phyloP scores from a whole-genome alignment of 768 basidiomycete genomes.

The Cubamyces sp. region DNA sequence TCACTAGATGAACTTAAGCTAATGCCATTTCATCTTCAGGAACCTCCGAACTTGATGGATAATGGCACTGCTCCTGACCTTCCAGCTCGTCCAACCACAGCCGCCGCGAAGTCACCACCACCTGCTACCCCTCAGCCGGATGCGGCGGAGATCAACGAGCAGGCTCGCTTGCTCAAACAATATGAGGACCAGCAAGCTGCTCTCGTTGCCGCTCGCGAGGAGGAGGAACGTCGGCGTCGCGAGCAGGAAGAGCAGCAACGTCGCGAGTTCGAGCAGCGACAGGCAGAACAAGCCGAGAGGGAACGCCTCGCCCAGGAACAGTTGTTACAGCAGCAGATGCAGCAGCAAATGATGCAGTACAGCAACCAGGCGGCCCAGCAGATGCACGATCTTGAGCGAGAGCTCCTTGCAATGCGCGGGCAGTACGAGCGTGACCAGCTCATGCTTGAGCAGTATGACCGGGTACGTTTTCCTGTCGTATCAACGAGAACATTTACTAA shows the following conservation, averaged over 20 bases:
- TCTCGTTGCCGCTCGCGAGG: constrained; percentile 77
- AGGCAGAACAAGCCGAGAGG: constrained; percentile 83
- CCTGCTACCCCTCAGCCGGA: constrained; percentile 74
- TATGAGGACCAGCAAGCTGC: constrained; percentile 96
- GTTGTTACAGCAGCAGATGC: constrained; percentile 79
- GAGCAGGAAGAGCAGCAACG: constrained; percentile 82
- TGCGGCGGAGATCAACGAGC: constrained; percentile 78
- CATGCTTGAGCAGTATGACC: constrained; percentile 95
- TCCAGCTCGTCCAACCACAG: constrained; percentile 75
- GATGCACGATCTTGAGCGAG: constrained; percentile 82
- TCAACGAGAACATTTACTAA: not conserved
- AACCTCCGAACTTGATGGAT: constrained; percentile 94
- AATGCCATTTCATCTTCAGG: constrained; percentile 48
- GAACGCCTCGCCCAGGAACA: constrained; percentile 91
- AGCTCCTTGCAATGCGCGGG: constrained; percentile 90
- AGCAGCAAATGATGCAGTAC: constrained; percentile 82
- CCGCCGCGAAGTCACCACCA: constrained; percentile 57
- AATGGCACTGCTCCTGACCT: constrained; percentile 83
- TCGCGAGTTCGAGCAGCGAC: constrained; percentile 87
- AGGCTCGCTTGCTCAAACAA: constrained; percentile 91
- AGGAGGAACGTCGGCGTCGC: constrained; percentile 79
- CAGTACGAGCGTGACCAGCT: constrained; percentile 99
- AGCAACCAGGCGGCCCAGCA: constrained; percentile 79
- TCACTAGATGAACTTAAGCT: not conserved
- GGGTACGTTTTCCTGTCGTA: constrained; percentile 52